Percentiles rank a stretch among this genome's conserved stretches.
These are phyloP conservation scores for Lentinus tigrinus DNA, from an alignment of 768 basidiomycete genomes.

Conservation along the genomic window DNA sequence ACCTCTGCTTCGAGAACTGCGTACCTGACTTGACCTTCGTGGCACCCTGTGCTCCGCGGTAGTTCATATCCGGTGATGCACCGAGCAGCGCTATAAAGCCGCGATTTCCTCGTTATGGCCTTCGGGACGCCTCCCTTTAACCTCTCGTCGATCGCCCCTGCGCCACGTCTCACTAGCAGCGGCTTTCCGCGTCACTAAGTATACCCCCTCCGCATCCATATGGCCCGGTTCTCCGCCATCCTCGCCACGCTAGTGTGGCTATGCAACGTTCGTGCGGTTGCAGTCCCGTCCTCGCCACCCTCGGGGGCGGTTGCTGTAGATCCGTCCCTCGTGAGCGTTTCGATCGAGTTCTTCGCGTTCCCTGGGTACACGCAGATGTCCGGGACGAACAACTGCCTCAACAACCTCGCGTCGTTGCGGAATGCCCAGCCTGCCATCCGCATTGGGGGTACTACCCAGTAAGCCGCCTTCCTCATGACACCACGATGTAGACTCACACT, in stretches of 20 bases:
- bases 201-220: neutral
- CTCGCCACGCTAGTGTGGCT: slow-evolving; percentile 1
- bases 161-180: neutral
- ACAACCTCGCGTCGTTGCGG: slow-evolving; percentile 30
- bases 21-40: neutral
- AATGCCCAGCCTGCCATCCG: slow-evolving; percentile 34
- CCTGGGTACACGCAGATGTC: slow-evolving; percentile 33
- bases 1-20: neutral
- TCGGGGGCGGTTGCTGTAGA: slow-evolving; percentile 28
- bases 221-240: neutral
- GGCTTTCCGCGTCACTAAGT: too few species aligned
- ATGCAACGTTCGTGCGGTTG: neutral
- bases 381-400: slow-evolving; percentile 34
- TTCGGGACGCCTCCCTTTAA: neutral
- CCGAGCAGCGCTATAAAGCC: slow-evolving; percentile 9
- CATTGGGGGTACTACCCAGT: slow-evolving; percentile 41
- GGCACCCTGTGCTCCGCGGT: neutral
- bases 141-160: neutral
- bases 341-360: slow-evolving; percentile 41
- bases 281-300: slow-evolving; percentile 29
- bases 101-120: neutral
- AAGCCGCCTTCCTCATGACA: neutral
- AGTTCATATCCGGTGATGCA: neutral
- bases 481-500: neutral
- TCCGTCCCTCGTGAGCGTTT: slow-evolving; percentile 33